Percentiles rank a stretch among this genome's conserved stretches.
phyloP scores from a whole-genome alignment of 768 basidiomycete species.

The Podaxis sp. region DNA sequence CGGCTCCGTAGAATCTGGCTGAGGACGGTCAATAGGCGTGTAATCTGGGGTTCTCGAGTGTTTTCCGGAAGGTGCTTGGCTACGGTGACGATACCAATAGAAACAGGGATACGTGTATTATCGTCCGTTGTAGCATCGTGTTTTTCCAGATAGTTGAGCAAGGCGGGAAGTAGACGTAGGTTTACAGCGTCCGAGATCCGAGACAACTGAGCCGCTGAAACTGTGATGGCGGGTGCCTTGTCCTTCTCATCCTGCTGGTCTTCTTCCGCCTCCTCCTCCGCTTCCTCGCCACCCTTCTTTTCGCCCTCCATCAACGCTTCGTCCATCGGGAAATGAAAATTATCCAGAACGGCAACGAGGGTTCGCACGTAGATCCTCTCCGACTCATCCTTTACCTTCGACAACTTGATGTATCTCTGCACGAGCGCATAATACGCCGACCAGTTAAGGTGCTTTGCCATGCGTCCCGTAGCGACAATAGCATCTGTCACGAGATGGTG shows the following conservation, averaged over 20 bases:
- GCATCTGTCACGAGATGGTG: constrained; percentile 92
- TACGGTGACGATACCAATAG: constrained; percentile 82
- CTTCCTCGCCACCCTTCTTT: constrained; percentile 23
- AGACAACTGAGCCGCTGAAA: constrained; percentile 15
- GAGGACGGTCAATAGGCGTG: constrained; percentile 75
- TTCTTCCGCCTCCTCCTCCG: constrained; percentile 22
- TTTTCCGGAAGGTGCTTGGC: constrained; percentile 72
- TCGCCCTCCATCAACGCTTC: constrained; percentile 32
- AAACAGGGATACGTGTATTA: constrained; percentile 80
- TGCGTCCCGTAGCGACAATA: constrained; percentile 69
- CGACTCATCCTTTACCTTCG: constrained; percentile 60
- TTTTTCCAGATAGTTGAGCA: constrained; percentile 79
- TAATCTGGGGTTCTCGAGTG: constrained; percentile 62
- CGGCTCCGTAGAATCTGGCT: constrained; percentile 90
- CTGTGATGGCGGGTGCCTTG: constrained; percentile 2
- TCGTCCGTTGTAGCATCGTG: constrained; percentile 78
- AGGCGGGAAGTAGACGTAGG: constrained; percentile 67
- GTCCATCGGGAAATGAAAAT: constrained; percentile 89
- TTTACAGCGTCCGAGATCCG: constrained; percentile 75
- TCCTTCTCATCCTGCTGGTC: constrained; percentile 12
- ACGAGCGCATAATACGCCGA: constrained; percentile 76
- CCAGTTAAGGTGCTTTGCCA: constrained; percentile 80
- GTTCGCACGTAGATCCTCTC: constrained; percentile 83
- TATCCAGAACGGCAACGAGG: constrained; percentile 79
- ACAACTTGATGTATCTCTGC: constrained; percentile 73